phyloP scores from a whole-genome alignment of 495 filamentous ascomycete species.

The Penicillium canariense region DNA sequence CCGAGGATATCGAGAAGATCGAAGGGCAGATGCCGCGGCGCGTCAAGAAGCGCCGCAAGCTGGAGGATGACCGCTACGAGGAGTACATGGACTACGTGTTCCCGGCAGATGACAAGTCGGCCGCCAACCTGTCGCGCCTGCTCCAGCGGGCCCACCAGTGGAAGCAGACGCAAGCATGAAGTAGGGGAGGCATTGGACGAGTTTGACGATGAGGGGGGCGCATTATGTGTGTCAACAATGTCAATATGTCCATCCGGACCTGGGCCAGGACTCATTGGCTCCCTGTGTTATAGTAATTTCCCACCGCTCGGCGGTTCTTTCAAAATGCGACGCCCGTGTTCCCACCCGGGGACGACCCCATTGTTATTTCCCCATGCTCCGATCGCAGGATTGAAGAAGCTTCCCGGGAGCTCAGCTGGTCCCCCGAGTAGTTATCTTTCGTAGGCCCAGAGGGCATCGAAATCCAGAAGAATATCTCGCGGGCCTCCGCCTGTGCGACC shows the following conservation, averaged over 20 bases:
- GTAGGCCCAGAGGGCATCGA: background rate
- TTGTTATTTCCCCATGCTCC: background rate
- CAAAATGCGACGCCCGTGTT: background rate
- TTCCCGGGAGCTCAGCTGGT: background rate
- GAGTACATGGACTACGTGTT: conserved; percentile 98
- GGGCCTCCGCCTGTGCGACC: background rate
- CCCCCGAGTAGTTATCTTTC: background rate
- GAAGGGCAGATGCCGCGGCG: conserved; percentile 90
- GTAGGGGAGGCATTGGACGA: background rate
- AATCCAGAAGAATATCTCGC: background rate
- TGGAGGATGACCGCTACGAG: conserved; percentile 94
- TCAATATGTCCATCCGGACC: background rate
- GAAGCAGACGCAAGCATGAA: conserved; percentile 60
- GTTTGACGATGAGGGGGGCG: background rate
- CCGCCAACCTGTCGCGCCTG: conserved; percentile 78
- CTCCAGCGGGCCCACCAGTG: conserved; percentile 82
- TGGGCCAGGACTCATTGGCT: background rate
- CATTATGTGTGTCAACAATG: background rate
- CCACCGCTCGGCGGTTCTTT: background rate
- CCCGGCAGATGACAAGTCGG: conserved; percentile 90
- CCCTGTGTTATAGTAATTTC: conserved; percentile 1
- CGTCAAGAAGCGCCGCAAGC: conserved; percentile 89
- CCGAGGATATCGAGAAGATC: conserved; percentile 77
- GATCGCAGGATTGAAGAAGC: background rate
- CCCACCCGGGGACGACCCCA: background rate